Conservation (phyloP, 1,139 yeast genomes). For the Debaryomycetaceae sp. region DNA sequence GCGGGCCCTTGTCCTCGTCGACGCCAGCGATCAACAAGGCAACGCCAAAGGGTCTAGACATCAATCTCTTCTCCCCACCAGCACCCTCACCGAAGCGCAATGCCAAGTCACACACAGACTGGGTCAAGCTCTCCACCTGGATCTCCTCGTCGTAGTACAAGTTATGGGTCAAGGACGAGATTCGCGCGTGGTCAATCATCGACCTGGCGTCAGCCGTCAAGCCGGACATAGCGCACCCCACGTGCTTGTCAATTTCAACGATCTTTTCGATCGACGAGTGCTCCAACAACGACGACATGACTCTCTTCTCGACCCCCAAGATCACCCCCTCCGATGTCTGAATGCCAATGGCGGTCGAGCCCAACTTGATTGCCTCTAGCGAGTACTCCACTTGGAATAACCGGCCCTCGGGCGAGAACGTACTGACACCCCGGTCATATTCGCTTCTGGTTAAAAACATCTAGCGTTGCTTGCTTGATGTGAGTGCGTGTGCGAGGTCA, state of each 20-base stretch:
- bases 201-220: constrained; percentile 98
- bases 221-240: constrained; percentile 99
- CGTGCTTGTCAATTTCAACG: constrained; percentile 88
- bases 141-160: constrained; percentile 90
- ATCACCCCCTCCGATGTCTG: constrained; percentile 96
- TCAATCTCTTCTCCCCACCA: constrained; percentile 90
- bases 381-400: constrained; percentile 98
- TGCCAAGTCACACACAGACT: constrained; percentile 95
- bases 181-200: constrained; percentile 98
- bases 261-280: constrained; percentile 93
- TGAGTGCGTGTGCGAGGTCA: not conserved
- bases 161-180: constrained; percentile 82
- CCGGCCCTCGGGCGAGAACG: constrained; percentile 98
- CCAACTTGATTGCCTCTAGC: constrained; percentile 91
- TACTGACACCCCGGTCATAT: constrained; percentile 97
- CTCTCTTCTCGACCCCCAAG: constrained; percentile 95
- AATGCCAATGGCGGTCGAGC: constrained; percentile 97
- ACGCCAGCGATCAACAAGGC: constrained; percentile 94
- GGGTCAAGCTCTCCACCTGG: constrained; percentile 90
- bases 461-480: too few relatives aligned
- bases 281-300: constrained; percentile 87
- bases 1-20: constrained; percentile 92
- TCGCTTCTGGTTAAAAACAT: constrained; percentile 99
- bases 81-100: constrained; percentile 98
- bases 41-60: constrained; percentile 99